These are phyloP conservation scores for Colletotrichum sp. DNA, from an alignment of 2,329 filamentous ascomycete species.

Conservation along the genomic window DNA sequence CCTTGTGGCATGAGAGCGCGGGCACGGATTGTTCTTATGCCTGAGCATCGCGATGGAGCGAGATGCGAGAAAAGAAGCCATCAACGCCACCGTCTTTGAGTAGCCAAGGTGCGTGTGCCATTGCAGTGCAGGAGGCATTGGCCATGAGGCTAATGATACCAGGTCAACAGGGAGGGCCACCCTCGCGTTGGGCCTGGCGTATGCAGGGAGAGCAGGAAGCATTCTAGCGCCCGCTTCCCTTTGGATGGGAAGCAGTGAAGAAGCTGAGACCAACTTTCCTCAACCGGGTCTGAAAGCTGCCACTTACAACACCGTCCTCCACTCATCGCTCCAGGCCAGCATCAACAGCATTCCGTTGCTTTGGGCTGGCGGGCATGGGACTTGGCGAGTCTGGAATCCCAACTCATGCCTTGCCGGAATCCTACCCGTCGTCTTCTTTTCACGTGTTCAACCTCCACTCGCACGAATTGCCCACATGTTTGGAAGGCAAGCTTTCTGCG, in stretches of 20 bases:
- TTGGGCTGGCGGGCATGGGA: neutral
- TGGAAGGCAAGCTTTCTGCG: neutral
- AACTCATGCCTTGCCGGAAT: neutral
- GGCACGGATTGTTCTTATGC: neutral
- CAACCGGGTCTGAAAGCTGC: neutral
- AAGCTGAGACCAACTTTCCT: neutral
- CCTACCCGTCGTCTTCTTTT: neutral
- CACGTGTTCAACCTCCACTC: neutral
- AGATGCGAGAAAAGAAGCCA: neutral
- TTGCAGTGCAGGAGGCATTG: neutral
- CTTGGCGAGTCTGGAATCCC: neutral
- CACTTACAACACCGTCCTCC: neutral
- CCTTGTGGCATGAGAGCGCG: neutral
- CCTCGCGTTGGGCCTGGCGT: neutral
- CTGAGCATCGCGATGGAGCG: neutral
- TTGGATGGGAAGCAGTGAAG: neutral
- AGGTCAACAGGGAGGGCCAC: neutral
- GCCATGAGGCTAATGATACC: neutral
- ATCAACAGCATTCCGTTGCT: neutral
- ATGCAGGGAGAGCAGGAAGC: neutral
- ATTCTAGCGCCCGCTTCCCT: neutral
- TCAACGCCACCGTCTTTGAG: neutral
- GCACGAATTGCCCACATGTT: neutral
- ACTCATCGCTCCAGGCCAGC: neutral
- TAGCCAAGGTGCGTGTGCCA: neutral